Evolutionary conservation across 306 rosid genomes (phyloP), one percentile per base, ranked within the genome.

Genomic region (Quercus bicolor): DNA sequence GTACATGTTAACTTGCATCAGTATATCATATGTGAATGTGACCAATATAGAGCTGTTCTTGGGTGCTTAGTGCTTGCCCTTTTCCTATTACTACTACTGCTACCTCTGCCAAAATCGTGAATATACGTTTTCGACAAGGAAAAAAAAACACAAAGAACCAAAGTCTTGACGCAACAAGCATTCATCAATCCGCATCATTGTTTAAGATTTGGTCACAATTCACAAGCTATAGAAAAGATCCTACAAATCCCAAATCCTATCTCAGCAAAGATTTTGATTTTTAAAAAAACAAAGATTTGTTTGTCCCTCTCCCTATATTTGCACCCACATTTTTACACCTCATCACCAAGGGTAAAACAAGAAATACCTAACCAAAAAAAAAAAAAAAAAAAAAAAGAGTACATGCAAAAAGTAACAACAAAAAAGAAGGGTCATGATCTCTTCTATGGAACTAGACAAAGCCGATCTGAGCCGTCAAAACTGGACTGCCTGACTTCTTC

Each of bases 391-490:
- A 64, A 12, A 40, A 19, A 14, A 64, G 7, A 68, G 72, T 33
- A 68, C 72, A 68, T 24, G 11, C 40, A 28, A 26, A 20, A 28
- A 75, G 26, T 19, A 34, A 28, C 18, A 20, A 34, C 43, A 65
- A 64, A 74, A 70, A 64, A 21, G 2, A 75, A 80, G 75, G 84
- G 77, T 78, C 87, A 71, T 62, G 84, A 83, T 85, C 89, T 80
- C 91, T 80, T 78, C 85, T 28, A 20, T 66, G 15, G n/a, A 56
- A 78, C 43, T 45, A 3, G 64, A 66, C 64, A 60, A 26, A 34
- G 79, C 86, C 78, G 75, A 84, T 85, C 86, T 59, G 75, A 73
- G 88, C 80, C 88, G 83, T 86, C 89, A 86, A 88, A 86, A 88
- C 85, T 88, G 82, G 73, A 66, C 78, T 65, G 53, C 14, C 53